Evolutionary conservation across 2,329 filamentous ascomycete genomes (phyloP).

Genomic region (Clathrospora elynae): DNA sequence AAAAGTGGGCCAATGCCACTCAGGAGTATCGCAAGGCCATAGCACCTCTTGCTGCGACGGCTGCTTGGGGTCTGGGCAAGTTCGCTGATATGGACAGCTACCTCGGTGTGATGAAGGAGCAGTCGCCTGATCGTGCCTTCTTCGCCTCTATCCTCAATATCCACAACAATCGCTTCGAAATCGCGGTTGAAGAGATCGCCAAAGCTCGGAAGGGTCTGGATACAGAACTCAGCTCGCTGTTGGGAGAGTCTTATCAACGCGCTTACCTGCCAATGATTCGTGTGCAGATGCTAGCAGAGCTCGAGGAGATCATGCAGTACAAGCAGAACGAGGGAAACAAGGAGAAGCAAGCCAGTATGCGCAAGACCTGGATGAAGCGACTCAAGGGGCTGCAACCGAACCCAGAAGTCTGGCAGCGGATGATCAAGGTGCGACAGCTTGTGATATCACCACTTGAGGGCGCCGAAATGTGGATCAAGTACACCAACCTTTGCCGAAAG

Average conservation of each 20-base stretch:
- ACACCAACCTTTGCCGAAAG: conserved; percentile 96
- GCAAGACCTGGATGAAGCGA: conserved; percentile 92
- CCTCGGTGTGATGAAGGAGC: conserved; percentile 89
- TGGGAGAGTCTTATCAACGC: conserved; percentile 98
- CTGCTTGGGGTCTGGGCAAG: conserved; percentile 93
- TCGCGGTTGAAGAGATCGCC: conserved; percentile 86
- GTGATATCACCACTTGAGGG: conserved; percentile 93
- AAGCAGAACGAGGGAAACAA: conserved; percentile 83
- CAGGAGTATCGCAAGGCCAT: conserved; percentile 88
- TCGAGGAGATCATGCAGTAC: conserved; percentile 97
- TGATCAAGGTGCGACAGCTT: conserved; percentile 91
- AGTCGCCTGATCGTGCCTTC: conserved; percentile 93
- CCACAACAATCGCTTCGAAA: conserved; percentile 92
- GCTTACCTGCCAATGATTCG: conserved; percentile 98
- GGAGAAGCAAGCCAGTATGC: conserved; percentile 88
- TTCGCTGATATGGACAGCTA: conserved; percentile 99
- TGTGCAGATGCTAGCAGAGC: conserved; percentile 97
- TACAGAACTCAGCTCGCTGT: conserved; percentile 89
- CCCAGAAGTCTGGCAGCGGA: conserved; percentile 97
- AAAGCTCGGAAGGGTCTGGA: conserved; percentile 92
- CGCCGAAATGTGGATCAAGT: conserved; percentile 99
- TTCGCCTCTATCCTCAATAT: conserved; percentile 95
- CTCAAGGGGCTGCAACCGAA: conserved; percentile 95
- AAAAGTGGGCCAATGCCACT: conserved; percentile 90
- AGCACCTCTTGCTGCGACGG: conserved; percentile 89